Base-by-base conservation (phyloP, 306 rosid species). In the Vachellia collinsii region DNA sequence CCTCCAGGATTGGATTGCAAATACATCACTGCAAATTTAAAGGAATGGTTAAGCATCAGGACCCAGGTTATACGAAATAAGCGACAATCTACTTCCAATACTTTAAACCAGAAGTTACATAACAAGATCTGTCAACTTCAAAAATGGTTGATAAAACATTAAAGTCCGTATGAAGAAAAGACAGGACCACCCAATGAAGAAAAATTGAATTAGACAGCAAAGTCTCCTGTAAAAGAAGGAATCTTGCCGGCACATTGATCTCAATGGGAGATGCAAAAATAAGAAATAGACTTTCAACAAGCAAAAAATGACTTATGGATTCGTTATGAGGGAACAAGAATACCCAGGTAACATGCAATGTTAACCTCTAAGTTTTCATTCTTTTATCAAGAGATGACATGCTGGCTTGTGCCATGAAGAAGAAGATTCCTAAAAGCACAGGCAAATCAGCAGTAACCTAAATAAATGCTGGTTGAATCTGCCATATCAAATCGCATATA, bases 1-100 rank as follows among this genome's bases (percentile, higher is more conserved):
- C 91, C 91, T 51, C 85, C 89, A 3, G 81, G 82, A 77, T 88
- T 88, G 11, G 82, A 79, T 56, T 88, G 91, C 85, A 88, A 83
- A 75, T 88, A 88, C 77, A 80, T 36, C 37, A 86, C 89, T 88
- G 90, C 83, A 72, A 46, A 34, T 43, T 58, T 22, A 44, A 56
- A 39, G 70, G 34, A 56, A 25, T 43, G 61, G 9, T 20, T 19
- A 54, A 44, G 61, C 68, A 29, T 56, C 11, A 69, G 34, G 78
- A 23, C 59, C 39, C 39, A 12, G 54, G 22, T 22, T 46, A 70
- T 8, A 23, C 0, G 1, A 44, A 23, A 46, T 8, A 16, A 0
- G 61, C 1, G 7, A 46, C 59, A 47, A 34, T 22, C 20, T 70
- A 43, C 36, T 43, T 23, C 54, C 20, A 70, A 46, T 51, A 12